phyloP scores from a whole-genome alignment of 305 asterid species.

The Fraxinus velutina region DNA sequence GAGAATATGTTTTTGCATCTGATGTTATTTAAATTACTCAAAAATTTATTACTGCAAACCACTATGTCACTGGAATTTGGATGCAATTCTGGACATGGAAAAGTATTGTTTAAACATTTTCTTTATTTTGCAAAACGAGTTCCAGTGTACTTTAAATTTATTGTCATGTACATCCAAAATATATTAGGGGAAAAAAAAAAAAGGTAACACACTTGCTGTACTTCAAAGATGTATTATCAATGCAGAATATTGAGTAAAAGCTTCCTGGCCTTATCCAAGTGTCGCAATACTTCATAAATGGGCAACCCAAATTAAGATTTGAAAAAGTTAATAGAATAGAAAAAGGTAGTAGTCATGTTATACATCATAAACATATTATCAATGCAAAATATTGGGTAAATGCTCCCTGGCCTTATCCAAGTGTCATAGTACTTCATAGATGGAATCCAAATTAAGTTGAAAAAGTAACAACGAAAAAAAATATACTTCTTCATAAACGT shows the following conservation, averaged over 20 bases:
- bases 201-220: not conserved
- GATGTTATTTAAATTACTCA: not conserved
- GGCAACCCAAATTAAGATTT: not conserved
- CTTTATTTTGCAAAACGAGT: slow-evolving; percentile 8
- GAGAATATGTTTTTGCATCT: slow-evolving; percentile 1
- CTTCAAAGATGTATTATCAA: too few relatives aligned
- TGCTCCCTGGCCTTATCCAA: slow-evolving; percentile 2
- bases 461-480: not conserved
- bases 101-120: not conserved
- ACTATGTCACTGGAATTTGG: not conserved
- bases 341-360: not conserved
- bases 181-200: not conserved
- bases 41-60: slow-evolving; percentile 3
- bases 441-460: not conserved
- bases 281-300: slow-evolving; percentile 1
- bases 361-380: not conserved
- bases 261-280: slow-evolving; percentile 1
- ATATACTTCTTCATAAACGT: not conserved
- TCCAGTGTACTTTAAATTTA: not conserved
- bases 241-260: not conserved
- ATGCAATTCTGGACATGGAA: not conserved
- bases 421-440: slow-evolving; percentile 1
- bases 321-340: not conserved
- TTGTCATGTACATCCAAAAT: not conserved
- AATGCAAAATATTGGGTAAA: not conserved